Evolutionary conservation across 768 basidiomycete genomes (phyloP), one percentile per base, ranked within the genome.

Genomic region (Artomyces pyxidatus): DNA sequence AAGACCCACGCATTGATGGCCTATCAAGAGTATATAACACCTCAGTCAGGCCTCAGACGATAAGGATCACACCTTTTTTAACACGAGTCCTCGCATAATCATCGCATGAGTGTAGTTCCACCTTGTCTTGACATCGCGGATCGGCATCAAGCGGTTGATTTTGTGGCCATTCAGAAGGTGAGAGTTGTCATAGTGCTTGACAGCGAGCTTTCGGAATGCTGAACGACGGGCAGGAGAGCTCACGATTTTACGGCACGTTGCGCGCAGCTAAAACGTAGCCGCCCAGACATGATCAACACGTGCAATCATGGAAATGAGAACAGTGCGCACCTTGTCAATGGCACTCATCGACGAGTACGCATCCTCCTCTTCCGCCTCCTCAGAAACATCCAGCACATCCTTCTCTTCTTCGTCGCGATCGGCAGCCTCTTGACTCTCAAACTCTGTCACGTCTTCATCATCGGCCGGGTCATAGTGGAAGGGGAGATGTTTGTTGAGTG

Each of bases 51-150:
- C 37, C 19, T 9, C 21, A 40, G 21, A 22, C 54, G 16, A 57
- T 19, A 16, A 32, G 16, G 30, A 32, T 8, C 30, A 8, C 42
- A 66, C 67, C 42, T 68, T 48, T 42, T 51, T 49, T 0, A 64
- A 49, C 0, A 60, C 28, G 6, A 50, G 47, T 3, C 59, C 67
- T 4, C 58, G 61, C 8, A 49, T 28, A 30, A 68, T 65, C 64
- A 68, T 67, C 1, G 61, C 61, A 45, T 69, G 61, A 12, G 63
- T 68, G 21, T 56, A 68, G 45, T 67, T 66, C 68, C 66, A 68
- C 4, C 64, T 46, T 0, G 63, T 70, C 3, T 42, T 45, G 26
- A 69, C 59, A 56, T 70, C 66, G 6, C 58, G 56, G 8, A 68
- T 57, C 9, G 64, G 62, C 59, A 63, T 61, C 8, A 67, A 51